Evolutionary conservation across 2,329 filamentous ascomycete species (phyloP).

Genomic region (Botrytis galanthina): DNA sequence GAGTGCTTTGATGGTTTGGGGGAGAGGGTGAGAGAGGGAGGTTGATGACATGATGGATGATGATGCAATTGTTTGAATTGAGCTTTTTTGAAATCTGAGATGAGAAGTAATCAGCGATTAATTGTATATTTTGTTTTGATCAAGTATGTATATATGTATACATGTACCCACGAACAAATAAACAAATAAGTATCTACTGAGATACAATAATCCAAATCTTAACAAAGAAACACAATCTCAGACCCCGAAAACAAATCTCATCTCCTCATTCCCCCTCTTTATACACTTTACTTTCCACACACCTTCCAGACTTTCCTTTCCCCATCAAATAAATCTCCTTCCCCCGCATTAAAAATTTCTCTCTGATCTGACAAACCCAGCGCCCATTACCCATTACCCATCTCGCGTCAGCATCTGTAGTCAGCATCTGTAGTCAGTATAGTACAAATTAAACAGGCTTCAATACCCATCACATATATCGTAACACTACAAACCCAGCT

Average conservation of each 20-base stretch:
- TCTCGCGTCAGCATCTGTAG: neutral
- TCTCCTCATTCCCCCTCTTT: slow-evolving; percentile 1
- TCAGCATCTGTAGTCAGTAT: too few relatives aligned
- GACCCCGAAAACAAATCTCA: neutral
- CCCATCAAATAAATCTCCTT: neutral
- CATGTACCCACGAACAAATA: too few relatives aligned
- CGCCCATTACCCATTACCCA: too few relatives aligned
- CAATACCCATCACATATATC: neutral
- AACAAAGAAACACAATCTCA: neutral
- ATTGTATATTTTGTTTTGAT: neutral
- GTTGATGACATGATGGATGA: neutral
- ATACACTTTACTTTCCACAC: neutral
- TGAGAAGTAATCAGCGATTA: fast-evolving
- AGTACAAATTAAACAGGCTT: neutral
- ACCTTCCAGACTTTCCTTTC: neutral
- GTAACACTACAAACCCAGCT: neutral
- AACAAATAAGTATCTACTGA: neutral
- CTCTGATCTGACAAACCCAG: neutral
- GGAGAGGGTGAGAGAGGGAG: neutral
- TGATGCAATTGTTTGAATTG: neutral
- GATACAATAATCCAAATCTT: neutral
- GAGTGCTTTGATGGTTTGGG: neutral
- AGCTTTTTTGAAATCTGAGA: neutral
- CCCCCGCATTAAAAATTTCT: neutral
- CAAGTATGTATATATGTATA: neutral